Evolutionary conservation across 371 early-diverging fungal species (phyloP).

Genomic region (Rhizopus delemar): DNA sequence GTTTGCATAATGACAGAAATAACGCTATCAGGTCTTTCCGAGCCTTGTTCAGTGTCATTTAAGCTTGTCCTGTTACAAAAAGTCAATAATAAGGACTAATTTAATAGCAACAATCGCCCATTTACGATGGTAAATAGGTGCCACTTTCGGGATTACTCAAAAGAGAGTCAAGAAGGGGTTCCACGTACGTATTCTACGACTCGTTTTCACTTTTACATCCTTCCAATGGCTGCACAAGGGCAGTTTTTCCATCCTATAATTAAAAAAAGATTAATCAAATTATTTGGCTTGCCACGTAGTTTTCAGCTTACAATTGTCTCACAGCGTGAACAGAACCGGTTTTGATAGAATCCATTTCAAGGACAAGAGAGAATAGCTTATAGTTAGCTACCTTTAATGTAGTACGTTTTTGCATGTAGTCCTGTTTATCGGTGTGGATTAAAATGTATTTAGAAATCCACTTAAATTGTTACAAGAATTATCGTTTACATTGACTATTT

Average conservation of each 20-base stretch:
- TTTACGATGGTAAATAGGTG: slow-evolving; percentile 9
- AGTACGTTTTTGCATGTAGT: slow-evolving; percentile 9
- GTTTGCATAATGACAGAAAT: slow-evolving; percentile 15
- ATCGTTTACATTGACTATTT: not conserved
- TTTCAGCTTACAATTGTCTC: slow-evolving; percentile 13
- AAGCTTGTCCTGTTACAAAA: slow-evolving; percentile 14
- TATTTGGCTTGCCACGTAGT: slow-evolving; percentile 10
- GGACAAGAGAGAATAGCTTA: slow-evolving; percentile 11
- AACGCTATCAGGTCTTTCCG: slow-evolving; percentile 12
- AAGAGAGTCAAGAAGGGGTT: slow-evolving; percentile 9
- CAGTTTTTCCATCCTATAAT: slow-evolving; percentile 10
- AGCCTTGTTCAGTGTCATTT: slow-evolving; percentile 3
- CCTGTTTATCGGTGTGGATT: slow-evolving; percentile 14
- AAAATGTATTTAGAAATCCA: slow-evolving; percentile 8
- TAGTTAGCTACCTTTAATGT: slow-evolving; percentile 10
- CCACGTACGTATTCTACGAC: slow-evolving; percentile 1
- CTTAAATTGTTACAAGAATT: slow-evolving; percentile 6
- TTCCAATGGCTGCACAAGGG: slow-evolving; percentile 7
- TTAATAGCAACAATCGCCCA: slow-evolving; percentile 5
- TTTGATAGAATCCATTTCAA: slow-evolving; percentile 7
- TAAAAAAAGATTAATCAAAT: slow-evolving; percentile 10
- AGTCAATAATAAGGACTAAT: slow-evolving; percentile 2
- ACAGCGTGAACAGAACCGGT: slow-evolving; percentile 5
- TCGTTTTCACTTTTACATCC: slow-evolving; percentile 5
- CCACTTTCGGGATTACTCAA: slow-evolving; percentile 7